Percentiles rank a stretch among this genome's conserved stretches.
These are phyloP conservation scores for Ustilago bromivora DNA, from an alignment of 1,284 basidiomycete species.

Conservation along the genomic window DNA sequence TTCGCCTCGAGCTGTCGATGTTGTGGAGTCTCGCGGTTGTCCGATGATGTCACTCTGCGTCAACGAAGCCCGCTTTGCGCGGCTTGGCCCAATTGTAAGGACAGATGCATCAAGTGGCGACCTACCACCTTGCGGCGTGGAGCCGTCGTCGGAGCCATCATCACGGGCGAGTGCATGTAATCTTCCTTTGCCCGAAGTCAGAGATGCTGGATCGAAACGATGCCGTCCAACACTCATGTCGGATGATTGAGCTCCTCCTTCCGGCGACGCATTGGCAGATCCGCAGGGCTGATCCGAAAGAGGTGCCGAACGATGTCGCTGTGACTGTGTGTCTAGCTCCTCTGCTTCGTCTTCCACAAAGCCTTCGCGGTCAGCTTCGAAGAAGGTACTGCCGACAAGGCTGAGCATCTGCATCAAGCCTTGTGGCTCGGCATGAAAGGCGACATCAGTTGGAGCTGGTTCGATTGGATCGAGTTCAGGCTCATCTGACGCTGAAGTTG, in stretches of 20 bases:
- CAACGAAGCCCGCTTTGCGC: slow-evolving; percentile 22
- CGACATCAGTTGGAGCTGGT: slow-evolving; percentile 8
- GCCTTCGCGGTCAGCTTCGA: slow-evolving; percentile 58
- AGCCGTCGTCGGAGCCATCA: slow-evolving; percentile 28
- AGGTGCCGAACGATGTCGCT: neutral
- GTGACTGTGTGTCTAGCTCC: slow-evolving; percentile 5
- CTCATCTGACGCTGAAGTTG: neutral
- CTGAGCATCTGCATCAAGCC: slow-evolving; percentile 64
- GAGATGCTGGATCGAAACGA: slow-evolving; percentile 11
- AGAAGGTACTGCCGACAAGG: slow-evolving; percentile 56
- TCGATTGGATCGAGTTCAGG: neutral
- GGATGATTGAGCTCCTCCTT: neutral
- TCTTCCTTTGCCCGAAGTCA: slow-evolving; percentile 21
- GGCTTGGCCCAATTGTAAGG: slow-evolving; percentile 32
- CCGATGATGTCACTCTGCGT: slow-evolving; percentile 41
- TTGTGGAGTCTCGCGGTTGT: slow-evolving; percentile 12
- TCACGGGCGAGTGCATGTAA: slow-evolving; percentile 26
- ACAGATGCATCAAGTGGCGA: slow-evolving; percentile 48
- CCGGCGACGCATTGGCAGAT: neutral
- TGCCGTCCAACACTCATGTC: neutral
- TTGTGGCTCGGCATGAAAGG: slow-evolving; percentile 47
- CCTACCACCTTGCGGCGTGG: slow-evolving; percentile 46
- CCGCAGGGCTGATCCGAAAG: neutral
- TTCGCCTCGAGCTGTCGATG: neutral
- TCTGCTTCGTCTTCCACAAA: slow-evolving; percentile 40